Percentiles rank a stretch among this genome's conserved stretches.
phyloP scores from a whole-genome alignment of 305 asterid genomes.

The Fraxinus nigra region DNA sequence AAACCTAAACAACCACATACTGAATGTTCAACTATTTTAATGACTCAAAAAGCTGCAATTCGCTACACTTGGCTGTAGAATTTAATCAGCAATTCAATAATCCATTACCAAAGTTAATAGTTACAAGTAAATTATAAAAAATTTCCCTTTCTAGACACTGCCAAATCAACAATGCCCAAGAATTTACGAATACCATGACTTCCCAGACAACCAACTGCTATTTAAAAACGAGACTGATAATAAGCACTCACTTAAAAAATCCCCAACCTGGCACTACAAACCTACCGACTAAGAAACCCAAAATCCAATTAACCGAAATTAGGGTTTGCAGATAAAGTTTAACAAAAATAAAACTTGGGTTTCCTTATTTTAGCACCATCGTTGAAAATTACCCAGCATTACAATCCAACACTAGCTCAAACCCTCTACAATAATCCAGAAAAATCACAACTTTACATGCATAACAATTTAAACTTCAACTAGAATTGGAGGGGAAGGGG shows the following conservation, averaged over 20 bases:
- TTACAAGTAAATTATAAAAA: not conserved
- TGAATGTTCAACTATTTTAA: not conserved
- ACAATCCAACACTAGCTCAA: conserved; percentile 9
- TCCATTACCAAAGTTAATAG: not conserved
- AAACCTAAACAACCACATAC: conserved; percentile 2
- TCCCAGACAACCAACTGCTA: not conserved
- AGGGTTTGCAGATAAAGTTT: conserved; percentile 12
- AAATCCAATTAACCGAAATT: conserved; percentile 12
- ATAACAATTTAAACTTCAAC: conserved; percentile 5
- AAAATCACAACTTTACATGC: conserved; percentile 5
- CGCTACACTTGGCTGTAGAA: not conserved
- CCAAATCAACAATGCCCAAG: not conserved
- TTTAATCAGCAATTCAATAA: not conserved
- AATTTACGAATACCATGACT: not conserved
- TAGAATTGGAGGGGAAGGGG: not conserved
- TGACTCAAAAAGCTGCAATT: conserved; percentile 12
- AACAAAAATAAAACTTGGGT: not conserved
- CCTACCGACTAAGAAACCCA: not conserved
- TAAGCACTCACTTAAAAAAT: conserved; percentile 5
- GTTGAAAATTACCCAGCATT: conserved; percentile 6
- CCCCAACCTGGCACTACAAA: conserved; percentile 10
- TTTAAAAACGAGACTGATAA: not conserved
- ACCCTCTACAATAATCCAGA: conserved; percentile 11
- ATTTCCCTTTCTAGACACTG: not conserved
- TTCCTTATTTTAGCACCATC: not conserved